Evolutionary conservation across 768 basidiomycete genomes (phyloP).

Genomic region (Multifurca ochricompacta): DNA sequence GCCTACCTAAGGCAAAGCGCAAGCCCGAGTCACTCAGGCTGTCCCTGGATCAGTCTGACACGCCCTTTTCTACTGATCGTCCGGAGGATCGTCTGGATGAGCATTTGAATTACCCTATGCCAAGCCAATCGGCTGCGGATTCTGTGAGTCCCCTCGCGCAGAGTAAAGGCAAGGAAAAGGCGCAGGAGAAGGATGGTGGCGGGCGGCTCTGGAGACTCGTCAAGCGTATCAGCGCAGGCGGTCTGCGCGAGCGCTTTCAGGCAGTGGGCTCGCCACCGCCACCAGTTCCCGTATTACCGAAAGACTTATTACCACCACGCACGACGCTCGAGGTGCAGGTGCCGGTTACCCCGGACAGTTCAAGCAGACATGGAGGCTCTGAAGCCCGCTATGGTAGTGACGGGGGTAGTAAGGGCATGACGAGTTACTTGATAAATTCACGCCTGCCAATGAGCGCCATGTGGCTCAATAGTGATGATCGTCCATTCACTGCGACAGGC

Average conservation of each 20-base stretch:
- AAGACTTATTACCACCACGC: constrained; percentile 27
- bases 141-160: background rate
- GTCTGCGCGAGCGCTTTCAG: constrained; percentile 49
- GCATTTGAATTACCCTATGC: background rate
- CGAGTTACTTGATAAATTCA: constrained; percentile 24
- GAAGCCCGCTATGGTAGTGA: background rate
- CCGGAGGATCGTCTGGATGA: background rate
- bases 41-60: constrained; percentile 3
- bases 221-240: constrained; percentile 62
- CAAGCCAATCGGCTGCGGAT: background rate
- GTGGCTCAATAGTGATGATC: constrained; percentile 16
- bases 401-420: constrained; percentile 7
- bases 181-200: constrained; percentile 27
- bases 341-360: background rate
- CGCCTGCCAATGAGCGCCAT: constrained; percentile 24
- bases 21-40: constrained; percentile 13
- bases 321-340: constrained; percentile 25
- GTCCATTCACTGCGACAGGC: constrained; percentile 14
- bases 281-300: constrained; percentile 55
- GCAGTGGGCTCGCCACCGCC: constrained; percentile 31
- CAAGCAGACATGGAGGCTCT: background rate
- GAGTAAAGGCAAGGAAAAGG: constrained; percentile 19
- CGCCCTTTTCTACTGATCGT: background rate
- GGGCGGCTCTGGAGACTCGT: constrained; percentile 59
- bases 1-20: constrained; percentile 3